Base-by-base conservation (phyloP, 441 rosid species). In the Monsonia emarginata region DNA sequence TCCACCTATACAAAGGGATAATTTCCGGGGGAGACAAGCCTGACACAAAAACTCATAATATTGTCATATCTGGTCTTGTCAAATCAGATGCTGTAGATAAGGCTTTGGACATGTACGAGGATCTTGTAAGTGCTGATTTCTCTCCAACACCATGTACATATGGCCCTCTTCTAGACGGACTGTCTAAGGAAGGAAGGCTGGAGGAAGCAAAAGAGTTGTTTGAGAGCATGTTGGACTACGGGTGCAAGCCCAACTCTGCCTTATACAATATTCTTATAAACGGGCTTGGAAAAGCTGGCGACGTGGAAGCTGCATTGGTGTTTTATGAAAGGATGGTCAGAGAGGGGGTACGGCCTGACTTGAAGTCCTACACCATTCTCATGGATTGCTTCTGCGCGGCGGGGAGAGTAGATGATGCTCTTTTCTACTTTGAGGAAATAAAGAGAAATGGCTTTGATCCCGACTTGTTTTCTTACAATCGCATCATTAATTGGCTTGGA, bases 291-390 rank as follows among this genome's bases (percentile, higher is more conserved):
- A 93, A 93, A 88, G 66, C 74, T 3, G 91, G 95, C 44, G 88
- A 86, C 61, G 82, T 82, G 59, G 91, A 85, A 66, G 68, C 78
- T 42, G 97, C 96, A 36, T 83, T 83, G 64, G 81, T 72, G 70
- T 75, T 88, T 70, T 88, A 88, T 64, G 82, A 70, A 78, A 83
- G 78, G 67, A 93, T 93, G 98, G 72, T 77, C 25, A 79, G 74
- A 75, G 87, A 83, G 74, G 97, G 98, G 61, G 76, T 93, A 38
- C 80, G 97, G 78, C 96, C 96, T 26, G 96, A 93, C 74, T 80
- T 93, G 85, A 86, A 81, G 82, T 81, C 96, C 22, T 93, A 88
- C 80, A 83, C 91, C 40, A 78, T 85, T 76, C 85, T 93, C 61
- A 87, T 93, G 11, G 88, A 86, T 74, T 83, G 88, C 76, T 77